These are phyloP conservation scores for Lipomyces orientalis DNA, from an alignment of 805 yeast genomes.

Conservation along the genomic window DNA sequence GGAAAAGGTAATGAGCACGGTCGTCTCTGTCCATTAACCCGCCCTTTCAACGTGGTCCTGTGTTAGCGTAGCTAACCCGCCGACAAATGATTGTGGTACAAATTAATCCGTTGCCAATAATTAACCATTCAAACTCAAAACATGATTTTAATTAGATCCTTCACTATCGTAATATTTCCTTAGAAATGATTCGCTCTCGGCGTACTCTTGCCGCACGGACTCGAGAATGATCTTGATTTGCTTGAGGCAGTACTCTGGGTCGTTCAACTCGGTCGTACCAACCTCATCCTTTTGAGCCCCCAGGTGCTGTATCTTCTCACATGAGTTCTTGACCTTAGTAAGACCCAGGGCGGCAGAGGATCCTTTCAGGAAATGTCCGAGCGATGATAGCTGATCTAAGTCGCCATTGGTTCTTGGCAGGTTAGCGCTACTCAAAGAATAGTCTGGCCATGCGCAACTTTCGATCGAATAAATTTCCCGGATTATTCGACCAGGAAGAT, in stretches of 20 bases:
- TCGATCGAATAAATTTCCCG: background rate
- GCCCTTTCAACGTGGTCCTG: background rate
- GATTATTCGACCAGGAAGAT: background rate
- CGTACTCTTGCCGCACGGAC: constrained; percentile 46
- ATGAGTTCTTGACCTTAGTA: constrained; percentile 77
- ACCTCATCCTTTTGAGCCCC: constrained; percentile 59
- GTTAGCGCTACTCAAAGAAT: background rate
- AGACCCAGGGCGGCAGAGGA: constrained; percentile 94
- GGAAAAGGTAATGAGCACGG: background rate
- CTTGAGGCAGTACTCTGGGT: constrained; percentile 46
- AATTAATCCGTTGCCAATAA: background rate
- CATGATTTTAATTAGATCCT: background rate
- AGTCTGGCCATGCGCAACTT: background rate
- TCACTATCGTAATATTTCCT: constrained; percentile 40
- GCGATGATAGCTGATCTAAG: constrained; percentile 65
- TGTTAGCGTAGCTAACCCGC: background rate
- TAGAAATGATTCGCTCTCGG: constrained; percentile 44
- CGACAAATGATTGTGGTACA: background rate
- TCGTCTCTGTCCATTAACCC: background rate
- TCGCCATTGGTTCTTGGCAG: constrained; percentile 33
- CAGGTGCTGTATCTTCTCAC: constrained; percentile 91
- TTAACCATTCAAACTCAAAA: background rate
- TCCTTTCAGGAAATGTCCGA: constrained; percentile 95
- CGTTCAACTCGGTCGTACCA: constrained; percentile 45
- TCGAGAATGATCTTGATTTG: constrained; percentile 41